Evolutionary conservation across 352 stramenopile genomes (phyloP).

Genomic region (Phytophthora ramorum): DNA sequence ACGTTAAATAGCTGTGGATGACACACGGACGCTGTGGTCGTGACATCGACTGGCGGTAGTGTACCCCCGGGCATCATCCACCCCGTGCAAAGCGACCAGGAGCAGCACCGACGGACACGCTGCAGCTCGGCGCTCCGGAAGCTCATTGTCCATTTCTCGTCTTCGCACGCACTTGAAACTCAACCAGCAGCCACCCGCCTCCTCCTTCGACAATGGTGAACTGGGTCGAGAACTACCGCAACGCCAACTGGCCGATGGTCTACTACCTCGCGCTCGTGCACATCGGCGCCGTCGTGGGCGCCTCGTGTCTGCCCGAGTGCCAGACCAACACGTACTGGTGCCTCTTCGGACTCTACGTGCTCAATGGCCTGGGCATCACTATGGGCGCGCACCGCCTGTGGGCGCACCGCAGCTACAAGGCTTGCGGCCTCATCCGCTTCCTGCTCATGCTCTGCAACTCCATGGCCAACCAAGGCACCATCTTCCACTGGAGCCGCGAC

Average conservation of each 20-base stretch:
- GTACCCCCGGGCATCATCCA: constrained; percentile 25
- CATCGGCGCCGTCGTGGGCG: constrained; percentile 89
- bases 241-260: constrained; percentile 98
- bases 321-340: constrained; percentile 90
- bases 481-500: constrained; percentile 98
- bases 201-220: constrained; percentile 45
- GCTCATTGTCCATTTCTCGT: constrained; percentile 41
- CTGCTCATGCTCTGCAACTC: constrained; percentile 98
- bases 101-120: background rate
- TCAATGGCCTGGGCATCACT: constrained; percentile 97
- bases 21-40: constrained; percentile 17
- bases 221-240: constrained; percentile 71
- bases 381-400: constrained; percentile 97
- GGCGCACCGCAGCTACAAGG: constrained; percentile 97
- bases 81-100: background rate
- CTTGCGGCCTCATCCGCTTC: constrained; percentile 89
- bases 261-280: constrained; percentile 98
- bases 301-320: constrained; percentile 92
- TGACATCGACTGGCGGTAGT: constrained; percentile 37
- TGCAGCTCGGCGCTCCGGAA: background rate
- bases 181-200: background rate
- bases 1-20: constrained; percentile 37
- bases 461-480: constrained; percentile 98
- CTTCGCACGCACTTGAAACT: constrained; percentile 16
- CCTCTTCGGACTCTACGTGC: constrained; percentile 88